These are phyloP conservation scores for Colletotrichum sp. DNA, from an alignment of 2,329 filamentous ascomycete genomes.

Conservation along the genomic window DNA sequence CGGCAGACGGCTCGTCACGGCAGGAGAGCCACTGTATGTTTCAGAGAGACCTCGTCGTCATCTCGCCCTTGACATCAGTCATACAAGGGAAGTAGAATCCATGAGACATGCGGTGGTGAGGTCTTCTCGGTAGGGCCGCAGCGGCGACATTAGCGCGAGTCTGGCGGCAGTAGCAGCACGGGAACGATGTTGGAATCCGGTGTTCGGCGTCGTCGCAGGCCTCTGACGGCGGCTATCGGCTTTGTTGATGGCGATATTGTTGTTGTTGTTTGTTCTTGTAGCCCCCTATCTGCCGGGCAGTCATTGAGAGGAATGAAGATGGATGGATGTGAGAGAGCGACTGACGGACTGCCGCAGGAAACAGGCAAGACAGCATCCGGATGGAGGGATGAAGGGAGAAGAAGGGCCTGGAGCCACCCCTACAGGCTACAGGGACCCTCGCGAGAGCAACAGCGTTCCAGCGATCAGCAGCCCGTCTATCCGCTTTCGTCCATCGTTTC, in stretches of 20 bases:
- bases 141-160: background rate
- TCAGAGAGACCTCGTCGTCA: background rate
- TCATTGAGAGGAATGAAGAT: background rate
- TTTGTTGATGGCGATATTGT: background rate
- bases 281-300: background rate
- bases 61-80: background rate
- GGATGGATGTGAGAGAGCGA: background rate
- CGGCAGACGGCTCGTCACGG: background rate
- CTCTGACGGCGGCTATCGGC: background rate
- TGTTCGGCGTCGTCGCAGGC: background rate
- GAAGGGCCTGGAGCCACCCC: background rate
- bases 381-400: background rate
- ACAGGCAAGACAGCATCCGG: background rate
- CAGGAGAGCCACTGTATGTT: background rate
- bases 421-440: background rate
- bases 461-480: slow-evolving; percentile 15
- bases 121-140: background rate
- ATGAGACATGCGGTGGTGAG: background rate
- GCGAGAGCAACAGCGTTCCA: background rate
- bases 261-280: background rate
- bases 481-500: slow-evolving; percentile 19
- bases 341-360: background rate
- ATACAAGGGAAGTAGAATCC: background rate
- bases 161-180: background rate
- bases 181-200: background rate